Percentiles rank a stretch among this genome's conserved stretches.
These are phyloP conservation scores for Backusella tarrabulga DNA, from an alignment of 192 early-diverging fungal genomes.

Conservation along the genomic window DNA sequence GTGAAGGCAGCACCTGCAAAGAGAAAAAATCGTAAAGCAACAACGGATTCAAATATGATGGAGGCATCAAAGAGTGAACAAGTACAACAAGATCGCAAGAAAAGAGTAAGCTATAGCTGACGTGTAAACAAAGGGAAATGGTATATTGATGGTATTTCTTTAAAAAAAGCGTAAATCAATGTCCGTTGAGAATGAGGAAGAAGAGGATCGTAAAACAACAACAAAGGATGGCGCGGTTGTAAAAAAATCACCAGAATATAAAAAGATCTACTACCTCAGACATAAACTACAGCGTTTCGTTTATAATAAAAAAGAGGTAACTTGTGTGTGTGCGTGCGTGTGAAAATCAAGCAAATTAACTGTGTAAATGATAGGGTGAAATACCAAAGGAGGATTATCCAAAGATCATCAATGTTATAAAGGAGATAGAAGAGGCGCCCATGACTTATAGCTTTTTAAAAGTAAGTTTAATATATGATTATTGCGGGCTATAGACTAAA, in stretches of 20 bases:
- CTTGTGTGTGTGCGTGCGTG: neutral
- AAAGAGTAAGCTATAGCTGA: neutral
- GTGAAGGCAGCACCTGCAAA: neutral
- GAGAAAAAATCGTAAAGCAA: conserved; percentile 5
- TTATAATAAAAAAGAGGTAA: conserved; percentile 33
- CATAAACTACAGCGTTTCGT: conserved; percentile 32
- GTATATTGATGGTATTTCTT: neutral
- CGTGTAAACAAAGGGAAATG: too few species aligned
- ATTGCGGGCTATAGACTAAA: neutral
- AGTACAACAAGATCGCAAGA: conserved; percentile 1
- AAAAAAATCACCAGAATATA: conserved; percentile 12
- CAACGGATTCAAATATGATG: neutral
- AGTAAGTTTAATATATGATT: conserved; percentile 6
- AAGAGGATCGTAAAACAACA: neutral
- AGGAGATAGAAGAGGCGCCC: conserved; percentile 28
- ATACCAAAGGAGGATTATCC: conserved; percentile 33
- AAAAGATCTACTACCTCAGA: conserved; percentile 28
- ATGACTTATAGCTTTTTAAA: conserved; percentile 30
- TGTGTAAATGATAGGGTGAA: conserved; percentile 12
- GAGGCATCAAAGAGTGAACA: neutral
- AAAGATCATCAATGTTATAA: conserved; percentile 22
- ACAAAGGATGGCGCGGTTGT: neutral
- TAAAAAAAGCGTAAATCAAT: conserved; percentile 4
- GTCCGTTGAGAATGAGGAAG: conserved; percentile 8
- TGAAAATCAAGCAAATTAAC: neutral